A percentile compares a stretch with the other conserved stretches of the same genome.
Conservation (phyloP, 2,329 filamentous ascomycete genomes). For the Stachybotrys chlorohalonatus region DNA sequence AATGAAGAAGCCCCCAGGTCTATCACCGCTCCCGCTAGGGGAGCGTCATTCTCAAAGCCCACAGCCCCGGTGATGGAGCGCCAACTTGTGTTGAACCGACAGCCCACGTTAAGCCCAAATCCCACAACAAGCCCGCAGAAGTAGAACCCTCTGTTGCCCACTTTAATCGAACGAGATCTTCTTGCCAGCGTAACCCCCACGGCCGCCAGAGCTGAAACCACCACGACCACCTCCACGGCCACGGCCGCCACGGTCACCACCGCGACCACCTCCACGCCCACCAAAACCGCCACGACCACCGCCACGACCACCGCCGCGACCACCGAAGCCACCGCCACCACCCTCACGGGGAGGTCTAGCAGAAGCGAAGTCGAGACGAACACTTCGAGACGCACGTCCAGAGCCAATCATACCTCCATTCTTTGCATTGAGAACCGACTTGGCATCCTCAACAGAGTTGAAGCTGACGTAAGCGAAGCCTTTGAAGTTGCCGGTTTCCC, state of each 20-base stretch:
- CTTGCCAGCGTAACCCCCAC: conserved; percentile 51
- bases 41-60: conserved; percentile 45
- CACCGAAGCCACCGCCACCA: conserved; percentile 35
- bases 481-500: conserved; percentile 76
- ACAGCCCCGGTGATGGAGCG: conserved; percentile 26
- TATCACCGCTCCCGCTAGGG: conserved; percentile 33
- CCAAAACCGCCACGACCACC: conserved; percentile 34
- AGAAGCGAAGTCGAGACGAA: conserved; percentile 76
- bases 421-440: conserved; percentile 59
- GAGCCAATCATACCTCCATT: conserved; percentile 55
- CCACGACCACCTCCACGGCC: conserved; percentile 39
- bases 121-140: conserved; percentile 28
- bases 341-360: conserved; percentile 55
- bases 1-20: conserved; percentile 44
- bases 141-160: conserved; percentile 33
- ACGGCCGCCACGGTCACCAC: conserved; percentile 39
- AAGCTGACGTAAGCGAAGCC: conserved; percentile 91
- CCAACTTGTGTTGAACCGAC: conserved; percentile 40
- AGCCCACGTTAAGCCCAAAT: conserved; percentile 41
- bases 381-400: conserved; percentile 61
- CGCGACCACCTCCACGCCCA: conserved; percentile 32
- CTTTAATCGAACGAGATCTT: conserved; percentile 62
- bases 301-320: conserved; percentile 43
- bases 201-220: conserved; percentile 37
- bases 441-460: conserved; percentile 72